Evolutionary conservation across 1,139 yeast species (phyloP), one percentile per base, ranked within the genome.

Genomic region (Hansenula lynferdii): DNA sequence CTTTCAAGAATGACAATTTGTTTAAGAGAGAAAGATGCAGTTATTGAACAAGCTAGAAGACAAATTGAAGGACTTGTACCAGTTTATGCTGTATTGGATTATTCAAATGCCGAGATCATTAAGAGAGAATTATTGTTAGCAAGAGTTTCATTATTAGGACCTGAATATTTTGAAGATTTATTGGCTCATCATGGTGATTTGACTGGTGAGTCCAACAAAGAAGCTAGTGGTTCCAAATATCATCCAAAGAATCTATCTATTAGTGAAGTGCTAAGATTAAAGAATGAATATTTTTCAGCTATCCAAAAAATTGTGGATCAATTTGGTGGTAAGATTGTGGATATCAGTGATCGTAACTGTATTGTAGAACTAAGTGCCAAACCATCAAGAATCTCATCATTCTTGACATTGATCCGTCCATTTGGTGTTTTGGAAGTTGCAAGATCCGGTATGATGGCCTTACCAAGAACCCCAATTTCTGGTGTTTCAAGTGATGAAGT

Each of bases 21-120:
- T 24, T 72, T 92, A 56, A 83, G 82, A 44, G 98, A 97, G 44
- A 95, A 89, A 61, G 96, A 90, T 57, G 96, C 95, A 21, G 92
- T 92, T 42, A 84, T 92, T 53, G 98, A 92, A 64, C 98, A 92
- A 69, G 97, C 97, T n/a, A 79, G 98, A 62, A 81, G 97, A 62
- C 98, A 92, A 65, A 85, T 92, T 49, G 98, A 92, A 67, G 97
- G 92, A 57, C 75, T 92, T 60, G 98, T 92, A 21, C 98, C 98
- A 6, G 97, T 92, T 28, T 92, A 95, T 70, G 98, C 98, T 8
- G 98, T 92, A 29, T 73, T 92, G 61, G 97, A 92, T 66, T 92
- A 92, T 68, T 76, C 96, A 41, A 79, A 86, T 57, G 81, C 96
- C 25, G 89, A 90, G 57, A 85, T 90, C 54, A 89, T 92, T 60